Conservation (phyloP, 2,329 filamentous ascomycete species). For the Trematosphaeria pertusa region DNA sequence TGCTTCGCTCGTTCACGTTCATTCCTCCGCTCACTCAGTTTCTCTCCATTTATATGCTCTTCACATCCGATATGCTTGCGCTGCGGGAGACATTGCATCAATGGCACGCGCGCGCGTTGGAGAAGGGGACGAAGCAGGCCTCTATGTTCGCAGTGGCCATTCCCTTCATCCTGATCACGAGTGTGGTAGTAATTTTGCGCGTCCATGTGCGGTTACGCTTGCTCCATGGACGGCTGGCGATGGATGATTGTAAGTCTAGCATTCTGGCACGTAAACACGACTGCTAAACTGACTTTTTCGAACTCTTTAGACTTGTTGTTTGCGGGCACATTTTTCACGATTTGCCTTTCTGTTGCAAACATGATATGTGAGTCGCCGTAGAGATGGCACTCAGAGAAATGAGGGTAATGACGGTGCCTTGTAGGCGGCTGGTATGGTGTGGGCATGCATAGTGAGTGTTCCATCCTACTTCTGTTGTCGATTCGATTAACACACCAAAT, state of each 20-base stretch:
- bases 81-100: constrained; percentile 1
- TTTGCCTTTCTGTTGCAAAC: constrained; percentile 7
- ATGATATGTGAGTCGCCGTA: constrained; percentile 6
- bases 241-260: constrained; percentile 7
- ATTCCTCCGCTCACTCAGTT: too few species aligned
- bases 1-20: background rate
- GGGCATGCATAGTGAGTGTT: constrained; percentile 9
- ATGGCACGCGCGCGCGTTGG: constrained; percentile 7
- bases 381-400: background rate
- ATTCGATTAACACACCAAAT: background rate
- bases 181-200: constrained; percentile 1
- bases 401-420: background rate
- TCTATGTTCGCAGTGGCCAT: constrained; percentile 9
- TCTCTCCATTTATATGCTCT: background rate
- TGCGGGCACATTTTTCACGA: constrained; percentile 3
- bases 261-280: background rate
- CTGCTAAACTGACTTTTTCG: background rate
- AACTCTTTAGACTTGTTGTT: constrained; percentile 3
- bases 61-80: background rate
- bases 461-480: background rate
- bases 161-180: constrained; percentile 10
- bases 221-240: background rate
- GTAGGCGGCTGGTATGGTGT: constrained; percentile 8
- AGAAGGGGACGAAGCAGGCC: constrained; percentile 9
- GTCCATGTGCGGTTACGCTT: constrained; percentile 6